Evolutionary conservation across 768 basidiomycete genomes (phyloP).

Genomic region (Psilocybe sp.): DNA sequence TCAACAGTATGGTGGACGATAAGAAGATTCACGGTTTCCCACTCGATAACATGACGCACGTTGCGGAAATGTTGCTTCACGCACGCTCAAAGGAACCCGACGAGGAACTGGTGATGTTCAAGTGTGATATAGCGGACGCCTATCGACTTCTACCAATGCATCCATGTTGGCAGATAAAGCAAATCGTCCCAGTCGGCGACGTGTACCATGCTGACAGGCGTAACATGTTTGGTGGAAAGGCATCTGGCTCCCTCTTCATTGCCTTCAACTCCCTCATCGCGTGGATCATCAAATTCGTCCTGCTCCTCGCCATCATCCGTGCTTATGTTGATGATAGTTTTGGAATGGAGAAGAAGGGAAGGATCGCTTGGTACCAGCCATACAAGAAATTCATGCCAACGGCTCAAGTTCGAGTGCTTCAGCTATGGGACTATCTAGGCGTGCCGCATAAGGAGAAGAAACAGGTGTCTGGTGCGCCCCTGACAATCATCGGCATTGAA

Average conservation of each 20-base stretch:
- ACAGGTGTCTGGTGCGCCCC: constrained; percentile 26
- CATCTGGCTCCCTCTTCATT: constrained; percentile 21
- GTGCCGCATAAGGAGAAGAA: constrained; percentile 36
- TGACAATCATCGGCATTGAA: constrained; percentile 35
- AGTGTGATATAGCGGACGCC: constrained; percentile 34
- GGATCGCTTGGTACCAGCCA: constrained; percentile 22
- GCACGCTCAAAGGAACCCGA: neutral
- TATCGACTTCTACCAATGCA: constrained; percentile 35
- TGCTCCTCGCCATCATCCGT: too few species aligned
- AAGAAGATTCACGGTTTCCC: constrained; percentile 12
- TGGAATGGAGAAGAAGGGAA: constrained; percentile 13
- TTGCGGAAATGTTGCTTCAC: constrained; percentile 13
- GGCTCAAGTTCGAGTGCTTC: constrained; percentile 27
- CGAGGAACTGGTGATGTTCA: constrained; percentile 19
- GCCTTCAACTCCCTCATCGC: constrained; percentile 27
- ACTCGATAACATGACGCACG: constrained; percentile 19
- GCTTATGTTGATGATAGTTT: constrained; percentile 21
- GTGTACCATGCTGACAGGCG: constrained; percentile 16
- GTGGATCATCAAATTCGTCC: constrained; percentile 28
- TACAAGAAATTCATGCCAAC: constrained; percentile 23
- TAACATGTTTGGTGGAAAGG: constrained; percentile 22
- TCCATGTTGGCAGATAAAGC: constrained; percentile 38
- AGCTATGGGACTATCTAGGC: constrained; percentile 34
- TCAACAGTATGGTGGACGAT: constrained; percentile 22
- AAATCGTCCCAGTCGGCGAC: constrained; percentile 25